Evolutionary conservation across 805 yeast genomes (phyloP).

Genomic region (Hanseniaspora singularis): DNA sequence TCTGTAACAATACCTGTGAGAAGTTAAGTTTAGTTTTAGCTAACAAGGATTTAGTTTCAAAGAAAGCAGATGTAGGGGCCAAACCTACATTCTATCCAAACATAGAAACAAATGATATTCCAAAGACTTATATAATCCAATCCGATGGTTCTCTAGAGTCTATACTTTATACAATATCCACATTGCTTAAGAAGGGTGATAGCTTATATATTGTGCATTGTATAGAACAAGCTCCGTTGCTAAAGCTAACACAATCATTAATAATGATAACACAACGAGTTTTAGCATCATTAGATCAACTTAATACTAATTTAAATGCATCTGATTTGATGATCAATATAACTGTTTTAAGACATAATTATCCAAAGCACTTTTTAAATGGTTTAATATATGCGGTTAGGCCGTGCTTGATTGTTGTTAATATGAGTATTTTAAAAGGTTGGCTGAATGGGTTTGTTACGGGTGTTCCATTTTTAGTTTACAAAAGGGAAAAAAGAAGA

Average conservation of each 20-base stretch:
- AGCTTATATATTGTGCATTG: slow-evolving; percentile 1
- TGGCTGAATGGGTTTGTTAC: slow-evolving; percentile 12
- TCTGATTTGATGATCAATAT: slow-evolving; percentile 5
- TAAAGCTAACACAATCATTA: slow-evolving; percentile 1
- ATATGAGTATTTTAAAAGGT: slow-evolving; percentile 10
- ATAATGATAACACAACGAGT: slow-evolving; percentile 4
- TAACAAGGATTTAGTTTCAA: neutral
- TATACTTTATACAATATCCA: slow-evolving; percentile 5
- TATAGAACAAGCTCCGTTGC: slow-evolving; percentile 2
- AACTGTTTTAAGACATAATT: slow-evolving; percentile 8
- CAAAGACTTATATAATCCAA: slow-evolving; percentile 12
- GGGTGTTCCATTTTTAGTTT: slow-evolving; percentile 13
- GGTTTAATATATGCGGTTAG: slow-evolving; percentile 11
- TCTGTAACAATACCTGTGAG: slow-evolving; percentile 12
- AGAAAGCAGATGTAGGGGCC: too few species aligned
- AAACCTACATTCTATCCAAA: neutral
- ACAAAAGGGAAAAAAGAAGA: slow-evolving; percentile 3
- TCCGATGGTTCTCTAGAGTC: slow-evolving; percentile 7
- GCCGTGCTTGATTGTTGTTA: slow-evolving; percentile 12
- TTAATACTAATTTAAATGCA: neutral
- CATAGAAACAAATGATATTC: slow-evolving; percentile 1
- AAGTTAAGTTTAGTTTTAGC: slow-evolving; percentile 9
- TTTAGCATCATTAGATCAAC: slow-evolving; percentile 8
- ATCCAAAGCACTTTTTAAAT: slow-evolving; percentile 15
- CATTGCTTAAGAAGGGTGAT: neutral